Percentiles rank a stretch among this genome's conserved stretches.
phyloP scores from a whole-genome alignment of 2,329 filamentous ascomycete genomes.

The Aplosporella prunicola region DNA sequence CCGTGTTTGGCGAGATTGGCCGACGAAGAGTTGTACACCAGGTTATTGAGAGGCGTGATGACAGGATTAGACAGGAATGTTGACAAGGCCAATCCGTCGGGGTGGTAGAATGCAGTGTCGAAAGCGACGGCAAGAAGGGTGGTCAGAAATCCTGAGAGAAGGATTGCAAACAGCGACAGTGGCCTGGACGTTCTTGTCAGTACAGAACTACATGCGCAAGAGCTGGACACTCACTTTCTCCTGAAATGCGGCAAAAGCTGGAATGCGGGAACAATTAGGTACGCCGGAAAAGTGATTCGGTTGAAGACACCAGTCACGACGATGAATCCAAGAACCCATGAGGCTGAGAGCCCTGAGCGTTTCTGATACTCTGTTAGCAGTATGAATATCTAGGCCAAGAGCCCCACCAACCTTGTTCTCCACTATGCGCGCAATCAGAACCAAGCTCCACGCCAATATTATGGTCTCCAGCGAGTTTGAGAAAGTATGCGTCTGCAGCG shows the following conservation, averaged over 20 bases:
- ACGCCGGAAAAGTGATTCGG: constrained; percentile 93
- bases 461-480: constrained; percentile 96
- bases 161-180: constrained; percentile 51
- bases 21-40: constrained; percentile 41
- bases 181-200: constrained; percentile 35
- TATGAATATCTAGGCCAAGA: constrained; percentile 17
- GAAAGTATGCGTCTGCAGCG: constrained; percentile 95
- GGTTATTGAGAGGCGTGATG: constrained; percentile 45
- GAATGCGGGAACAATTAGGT: constrained; percentile 73
- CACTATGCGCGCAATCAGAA: constrained; percentile 78
- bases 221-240: constrained; percentile 54
- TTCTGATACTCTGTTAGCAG: constrained; percentile 46
- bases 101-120: constrained; percentile 74
- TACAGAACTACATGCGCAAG: background rate
- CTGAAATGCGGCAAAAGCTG: constrained; percentile 77
- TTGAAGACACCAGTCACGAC: constrained; percentile 86
- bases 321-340: constrained; percentile 69
- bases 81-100: constrained; percentile 53
- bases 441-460: constrained; percentile 84
- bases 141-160: constrained; percentile 57
- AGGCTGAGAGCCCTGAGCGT: constrained; percentile 65
- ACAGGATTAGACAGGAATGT: constrained; percentile 49
- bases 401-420: constrained; percentile 57
- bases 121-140: constrained; percentile 63
- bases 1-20: constrained; percentile 44